phyloP scores from a whole-genome alignment of 768 basidiomycete genomes.

The Lactifluus subvellereus region DNA sequence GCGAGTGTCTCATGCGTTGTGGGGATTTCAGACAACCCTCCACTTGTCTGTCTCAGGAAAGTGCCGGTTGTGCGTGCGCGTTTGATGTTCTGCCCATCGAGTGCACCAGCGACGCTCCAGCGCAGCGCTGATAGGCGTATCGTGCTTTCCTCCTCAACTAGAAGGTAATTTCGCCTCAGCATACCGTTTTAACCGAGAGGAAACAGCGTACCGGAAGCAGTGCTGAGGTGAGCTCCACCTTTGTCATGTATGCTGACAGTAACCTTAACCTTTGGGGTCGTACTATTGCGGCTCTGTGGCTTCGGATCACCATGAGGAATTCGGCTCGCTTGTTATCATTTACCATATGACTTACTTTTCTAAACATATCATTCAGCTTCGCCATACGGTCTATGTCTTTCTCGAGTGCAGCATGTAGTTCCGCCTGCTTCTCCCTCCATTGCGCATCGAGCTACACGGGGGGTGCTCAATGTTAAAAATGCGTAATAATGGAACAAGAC shows the following conservation, averaged over 20 bases:
- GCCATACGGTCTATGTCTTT: slow-evolving; percentile 13
- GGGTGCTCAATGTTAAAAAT: not conserved
- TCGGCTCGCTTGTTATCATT: not conserved
- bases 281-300: not conserved
- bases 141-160: slow-evolving; percentile 2
- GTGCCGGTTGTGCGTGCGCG: slow-evolving; percentile 9
- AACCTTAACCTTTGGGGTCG: not conserved
- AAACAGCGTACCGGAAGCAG: not conserved
- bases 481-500: not conserved
- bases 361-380: not conserved
- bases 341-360: not conserved
- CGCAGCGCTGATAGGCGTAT: slow-evolving; percentile 14
- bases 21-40: not conserved
- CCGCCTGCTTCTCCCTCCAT: not conserved
- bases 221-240: not conserved
- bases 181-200: not conserved
- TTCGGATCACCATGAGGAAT: not conserved
- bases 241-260: not conserved
- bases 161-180: not conserved
- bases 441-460: not conserved
- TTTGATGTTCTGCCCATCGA: not conserved
- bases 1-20: not conserved
- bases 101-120: not conserved
- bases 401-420: not conserved
- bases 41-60: not conserved